Percentiles rank a stretch among this genome's conserved stretches.
Conservation (phyloP, 2,329 filamentous ascomycete species). For the Xylaria sp. region DNA sequence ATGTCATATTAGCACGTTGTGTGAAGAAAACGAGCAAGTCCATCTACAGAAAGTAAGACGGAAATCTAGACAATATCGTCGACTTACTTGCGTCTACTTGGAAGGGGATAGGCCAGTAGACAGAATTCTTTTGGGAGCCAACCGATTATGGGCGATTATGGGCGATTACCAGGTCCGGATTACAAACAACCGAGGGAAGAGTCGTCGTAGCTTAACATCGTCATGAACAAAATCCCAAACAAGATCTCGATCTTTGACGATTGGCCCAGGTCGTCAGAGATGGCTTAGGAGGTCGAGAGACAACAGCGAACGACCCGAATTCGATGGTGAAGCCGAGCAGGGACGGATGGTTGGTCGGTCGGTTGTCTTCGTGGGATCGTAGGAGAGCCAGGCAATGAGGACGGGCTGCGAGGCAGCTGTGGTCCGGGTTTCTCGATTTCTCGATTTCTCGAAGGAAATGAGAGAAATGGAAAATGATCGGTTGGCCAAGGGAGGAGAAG, state of each 20-base stretch:
- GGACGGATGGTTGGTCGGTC: not conserved
- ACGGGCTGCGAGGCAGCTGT: conserved; percentile 30
- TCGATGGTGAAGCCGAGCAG: conserved; percentile 6
- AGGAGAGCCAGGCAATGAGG: conserved; percentile 16
- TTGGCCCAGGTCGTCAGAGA: conserved; percentile 17
- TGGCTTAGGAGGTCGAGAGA: conserved; percentile 19
- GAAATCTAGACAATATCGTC: not conserved
- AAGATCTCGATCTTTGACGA: conserved; percentile 14
- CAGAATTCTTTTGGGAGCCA: conserved; percentile 8
- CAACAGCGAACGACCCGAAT: conserved; percentile 14
- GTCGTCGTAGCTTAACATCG: conserved; percentile 34
- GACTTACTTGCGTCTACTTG: conserved; percentile 26
- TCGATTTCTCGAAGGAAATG: conserved; percentile 27
- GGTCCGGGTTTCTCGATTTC: conserved; percentile 31
- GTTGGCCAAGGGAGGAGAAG: conserved; percentile 27
- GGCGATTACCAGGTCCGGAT: conserved; percentile 31
- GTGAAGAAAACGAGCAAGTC: not conserved
- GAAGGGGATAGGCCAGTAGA: conserved; percentile 12
- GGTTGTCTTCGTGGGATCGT: not conserved
- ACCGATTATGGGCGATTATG: conserved; percentile 16
- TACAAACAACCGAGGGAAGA: conserved; percentile 37
- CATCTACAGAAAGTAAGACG: conserved; percentile 3
- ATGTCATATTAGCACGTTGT: conserved; percentile 21
- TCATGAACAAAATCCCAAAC: conserved; percentile 32
- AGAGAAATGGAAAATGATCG: conserved; percentile 16